Evolutionary conservation across 305 asterid species (phyloP).

Genomic region (Stenogyne calaminthoides): DNA sequence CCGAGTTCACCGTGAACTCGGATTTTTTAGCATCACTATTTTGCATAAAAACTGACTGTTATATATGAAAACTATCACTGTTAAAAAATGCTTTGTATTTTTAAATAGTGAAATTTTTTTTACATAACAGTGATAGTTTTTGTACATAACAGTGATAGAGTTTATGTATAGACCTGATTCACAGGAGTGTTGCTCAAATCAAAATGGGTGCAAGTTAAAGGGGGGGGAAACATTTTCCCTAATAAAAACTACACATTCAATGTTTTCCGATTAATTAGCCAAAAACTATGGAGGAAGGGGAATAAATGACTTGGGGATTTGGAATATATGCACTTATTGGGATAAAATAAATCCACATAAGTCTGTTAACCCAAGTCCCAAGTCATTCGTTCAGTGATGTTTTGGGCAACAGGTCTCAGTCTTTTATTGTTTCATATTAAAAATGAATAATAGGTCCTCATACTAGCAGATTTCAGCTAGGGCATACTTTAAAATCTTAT

Average conservation of each 20-base stretch:
- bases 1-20: too few relatives aligned
- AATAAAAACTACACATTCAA: slow-evolving; percentile 3
- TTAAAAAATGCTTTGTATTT: too few relatives aligned
- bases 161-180: too few relatives aligned
- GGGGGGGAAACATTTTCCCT: background rate
- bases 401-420: background rate
- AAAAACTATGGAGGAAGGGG: background rate
- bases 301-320: background rate
- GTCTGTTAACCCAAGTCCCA: background rate
- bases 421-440: background rate
- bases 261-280: background rate
- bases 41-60: too few relatives aligned
- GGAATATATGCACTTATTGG: background rate
- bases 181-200: too few relatives aligned
- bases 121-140: too few relatives aligned
- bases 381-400: background rate
- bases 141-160: too few relatives aligned
- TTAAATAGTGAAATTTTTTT: too few relatives aligned
- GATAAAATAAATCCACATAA: background rate
- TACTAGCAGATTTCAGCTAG: slow-evolving; percentile 9
- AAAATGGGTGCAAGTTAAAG: background rate
- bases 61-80: too few relatives aligned
- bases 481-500: slow-evolving; percentile 2
- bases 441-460: background rate
- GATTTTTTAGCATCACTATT: too few relatives aligned